Base-by-base conservation (phyloP, 2,329 filamentous ascomycete genomes). In the Fragosphaeria purpurea region DNA sequence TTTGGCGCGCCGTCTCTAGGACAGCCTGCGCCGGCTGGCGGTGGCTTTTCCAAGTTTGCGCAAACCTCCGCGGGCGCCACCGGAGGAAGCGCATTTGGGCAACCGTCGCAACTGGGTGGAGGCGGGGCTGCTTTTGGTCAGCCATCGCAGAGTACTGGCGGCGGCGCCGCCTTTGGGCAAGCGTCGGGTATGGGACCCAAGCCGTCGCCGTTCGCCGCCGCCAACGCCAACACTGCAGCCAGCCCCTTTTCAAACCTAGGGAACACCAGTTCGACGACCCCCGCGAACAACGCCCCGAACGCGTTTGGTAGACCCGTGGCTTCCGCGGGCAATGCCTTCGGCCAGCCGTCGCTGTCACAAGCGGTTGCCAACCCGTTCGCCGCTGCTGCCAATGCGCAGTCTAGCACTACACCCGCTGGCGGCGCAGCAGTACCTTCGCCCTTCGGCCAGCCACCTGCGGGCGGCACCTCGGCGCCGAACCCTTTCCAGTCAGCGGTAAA, bases 161-260 rank as follows among this genome's bases (percentile, higher is more conserved):
- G 66, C 64, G 11, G 50, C 55, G n/a, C 35, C 50, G 2, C 33
- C 13, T 22, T 13, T n/a, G 38, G 9, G 37, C 40, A 6, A 47
- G 6, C 7, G 22, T 35, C 66, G 46, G 51, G 59, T 7, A 51
- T 63, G 41, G 66, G 62, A 34, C 59, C 59, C 34, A 63, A 64
- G 22, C 60, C 63, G 8, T 37, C 69, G 60, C 54, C 67, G 1
- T 69, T 70, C 55, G 64, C 62, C 39, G 41, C 51, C 46, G 44
- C 49, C 1, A 40, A 50, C 40, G 37, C 31, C 48, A 11, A 39
- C 52, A 44, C 41, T 46, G 43, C 51, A 41, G 12, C 45, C 5
- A 47, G 45, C 35, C 45, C 35, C 3, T 47, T 47, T 30, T 41
- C 39, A 12, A 38, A 3, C 38, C 48, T 22, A 30, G 41, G 8